These are phyloP conservation scores for Eutrema japonicum DNA, from an alignment of 345 rosid species.

Conservation along the genomic window DNA sequence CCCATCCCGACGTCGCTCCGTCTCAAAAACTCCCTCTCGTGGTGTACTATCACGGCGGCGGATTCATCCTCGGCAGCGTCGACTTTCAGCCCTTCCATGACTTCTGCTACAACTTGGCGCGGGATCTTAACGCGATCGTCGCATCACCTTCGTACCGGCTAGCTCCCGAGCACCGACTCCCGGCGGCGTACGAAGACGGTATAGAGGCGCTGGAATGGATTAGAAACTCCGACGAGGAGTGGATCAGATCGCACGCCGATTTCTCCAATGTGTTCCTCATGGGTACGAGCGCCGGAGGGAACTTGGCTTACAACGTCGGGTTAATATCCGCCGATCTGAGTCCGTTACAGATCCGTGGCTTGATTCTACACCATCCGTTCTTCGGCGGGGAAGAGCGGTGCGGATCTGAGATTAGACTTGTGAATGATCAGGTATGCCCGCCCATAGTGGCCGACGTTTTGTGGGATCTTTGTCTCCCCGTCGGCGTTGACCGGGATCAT, in stretches of 20 bases:
- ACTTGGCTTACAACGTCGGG: slow-evolving; percentile 59
- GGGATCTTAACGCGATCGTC: slow-evolving; percentile 46
- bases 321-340: slow-evolving; percentile 44
- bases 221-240: slow-evolving; percentile 41
- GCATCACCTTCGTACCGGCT: slow-evolving; percentile 57
- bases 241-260: slow-evolving; percentile 51
- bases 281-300: slow-evolving; percentile 72
- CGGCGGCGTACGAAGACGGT: slow-evolving; percentile 69
- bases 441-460: slow-evolving; percentile 43
- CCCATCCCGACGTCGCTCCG: not conserved
- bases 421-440: slow-evolving; percentile 43
- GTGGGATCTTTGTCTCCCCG: slow-evolving; percentile 64
- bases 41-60: slow-evolving; percentile 68
- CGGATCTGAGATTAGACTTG: slow-evolving; percentile 52
- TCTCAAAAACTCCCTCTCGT: slow-evolving; percentile 57
- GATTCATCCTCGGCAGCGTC: slow-evolving; percentile 53
- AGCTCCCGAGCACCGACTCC: slow-evolving; percentile 75
- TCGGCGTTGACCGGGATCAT: slow-evolving; percentile 60
- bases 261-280: slow-evolving; percentile 47
- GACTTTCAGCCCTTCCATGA: slow-evolving; percentile 27
- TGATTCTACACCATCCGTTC: slow-evolving; percentile 63
- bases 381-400: slow-evolving; percentile 60
- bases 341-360: slow-evolving; percentile 64
- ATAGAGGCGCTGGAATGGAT: slow-evolving; percentile 54
- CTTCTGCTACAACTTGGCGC: slow-evolving; percentile 48